Evolutionary conservation across 2,329 filamentous ascomycete genomes (phyloP).

Genomic region (Cercospora beticola): DNA sequence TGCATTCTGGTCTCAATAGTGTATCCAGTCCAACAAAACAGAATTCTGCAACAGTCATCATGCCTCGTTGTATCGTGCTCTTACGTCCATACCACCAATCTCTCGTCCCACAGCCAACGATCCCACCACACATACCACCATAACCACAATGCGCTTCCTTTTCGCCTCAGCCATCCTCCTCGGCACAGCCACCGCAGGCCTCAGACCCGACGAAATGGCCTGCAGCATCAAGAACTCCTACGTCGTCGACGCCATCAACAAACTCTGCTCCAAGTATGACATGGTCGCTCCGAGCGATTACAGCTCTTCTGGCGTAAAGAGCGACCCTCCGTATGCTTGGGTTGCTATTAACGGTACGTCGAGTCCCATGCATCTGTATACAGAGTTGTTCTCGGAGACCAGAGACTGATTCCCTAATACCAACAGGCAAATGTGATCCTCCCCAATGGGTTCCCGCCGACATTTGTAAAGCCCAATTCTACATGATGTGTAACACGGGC

Average conservation of each 20-base stretch:
- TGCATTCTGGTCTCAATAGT: constrained; percentile 7
- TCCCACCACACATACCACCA: background rate
- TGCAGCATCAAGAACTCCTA: constrained; percentile 12
- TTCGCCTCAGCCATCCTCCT: background rate
- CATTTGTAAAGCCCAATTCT: constrained; percentile 12
- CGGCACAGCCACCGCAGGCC: background rate
- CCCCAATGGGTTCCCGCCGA: constrained; percentile 14
- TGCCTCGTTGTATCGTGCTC: background rate
- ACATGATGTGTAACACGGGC: constrained; percentile 9
- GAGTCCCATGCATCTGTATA: too few relatives aligned
- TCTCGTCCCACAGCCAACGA: background rate
- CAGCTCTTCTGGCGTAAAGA: background rate
- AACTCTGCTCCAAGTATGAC: constrained; percentile 14
- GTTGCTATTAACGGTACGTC: background rate
- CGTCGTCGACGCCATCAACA: constrained; percentile 12
- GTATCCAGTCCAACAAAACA: background rate
- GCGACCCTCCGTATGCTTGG: background rate
- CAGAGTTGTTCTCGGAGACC: too few relatives aligned
- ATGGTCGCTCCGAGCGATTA: constrained; percentile 10
- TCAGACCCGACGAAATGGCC: background rate
- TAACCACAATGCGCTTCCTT: constrained; percentile 1
- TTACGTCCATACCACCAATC: background rate
- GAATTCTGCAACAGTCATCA: background rate
- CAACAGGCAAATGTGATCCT: constrained; percentile 9
- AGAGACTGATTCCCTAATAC: too few relatives aligned